These are phyloP conservation scores for Trichomonas gallinae DNA, from an alignment of 208 protist species.

Conservation along the genomic window DNA sequence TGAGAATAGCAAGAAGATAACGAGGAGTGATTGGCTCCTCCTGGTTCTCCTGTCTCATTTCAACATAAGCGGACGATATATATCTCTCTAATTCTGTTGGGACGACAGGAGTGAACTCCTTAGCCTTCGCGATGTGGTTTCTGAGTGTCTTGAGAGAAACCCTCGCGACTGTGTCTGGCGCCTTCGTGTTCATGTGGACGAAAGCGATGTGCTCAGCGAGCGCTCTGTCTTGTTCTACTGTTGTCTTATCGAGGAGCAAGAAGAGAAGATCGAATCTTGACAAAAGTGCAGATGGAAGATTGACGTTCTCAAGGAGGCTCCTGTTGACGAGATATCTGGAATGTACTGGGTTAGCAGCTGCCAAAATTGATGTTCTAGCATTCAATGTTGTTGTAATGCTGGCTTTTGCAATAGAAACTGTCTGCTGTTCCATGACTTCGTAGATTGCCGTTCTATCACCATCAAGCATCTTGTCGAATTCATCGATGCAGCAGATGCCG, in stretches of 20 bases:
- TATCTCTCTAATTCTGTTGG: conserved; percentile 45
- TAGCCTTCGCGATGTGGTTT: conserved; percentile 27
- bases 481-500: conserved; percentile 92
- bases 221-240: conserved; percentile 63
- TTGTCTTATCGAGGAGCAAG: conserved; percentile 87
- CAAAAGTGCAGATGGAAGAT: conserved; percentile 21
- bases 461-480: conserved; percentile 99
- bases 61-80: conserved; percentile 51
- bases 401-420: conserved; percentile 97
- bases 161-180: conserved; percentile 26
- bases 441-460: conserved; percentile 60
- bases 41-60: conserved; percentile 39
- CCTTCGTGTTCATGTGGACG: conserved; percentile 18
- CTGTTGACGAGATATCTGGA: conserved; percentile 80
- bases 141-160: conserved; percentile 15
- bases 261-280: conserved; percentile 96
- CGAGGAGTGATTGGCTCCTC: conserved; percentile 31
- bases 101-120: conserved; percentile 40
- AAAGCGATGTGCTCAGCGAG: conserved; percentile 75
- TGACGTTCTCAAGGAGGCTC: conserved; percentile 69
- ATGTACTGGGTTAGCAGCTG: conserved; percentile 97
- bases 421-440: conserved; percentile 99
- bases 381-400: conserved; percentile 97
- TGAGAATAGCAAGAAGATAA: conserved; percentile 58
- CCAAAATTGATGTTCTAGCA: conserved; percentile 89